phyloP scores from a whole-genome alignment of 192 early-diverging fungal genomes.

The Jimgerdemannia flammicorona region DNA sequence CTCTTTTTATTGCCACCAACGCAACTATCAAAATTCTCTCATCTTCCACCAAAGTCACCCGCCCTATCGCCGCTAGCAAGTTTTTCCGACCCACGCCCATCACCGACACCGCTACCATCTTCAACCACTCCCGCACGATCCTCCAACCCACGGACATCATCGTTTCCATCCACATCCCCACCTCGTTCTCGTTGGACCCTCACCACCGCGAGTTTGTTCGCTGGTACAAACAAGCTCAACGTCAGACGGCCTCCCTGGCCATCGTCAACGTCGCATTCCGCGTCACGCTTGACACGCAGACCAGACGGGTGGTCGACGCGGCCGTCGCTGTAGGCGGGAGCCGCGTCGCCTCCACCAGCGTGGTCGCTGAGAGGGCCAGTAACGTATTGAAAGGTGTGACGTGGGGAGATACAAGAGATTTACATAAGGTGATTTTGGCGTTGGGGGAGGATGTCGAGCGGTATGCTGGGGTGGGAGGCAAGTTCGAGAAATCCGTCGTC shows the following conservation, averaged over 20 bases:
- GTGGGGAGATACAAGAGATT: slow-evolving; percentile 50
- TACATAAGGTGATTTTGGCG: slow-evolving; percentile 38
- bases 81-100: background rate
- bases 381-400: slow-evolving; percentile 40
- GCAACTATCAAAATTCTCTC: background rate
- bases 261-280: slow-evolving; percentile 77
- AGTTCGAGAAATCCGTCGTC: background rate
- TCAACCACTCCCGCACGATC: background rate
- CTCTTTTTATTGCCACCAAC: background rate
- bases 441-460: background rate
- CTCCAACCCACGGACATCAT: background rate
- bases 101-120: background rate
- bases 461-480: background rate
- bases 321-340: slow-evolving; percentile 79
- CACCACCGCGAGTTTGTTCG: slow-evolving; percentile 51
- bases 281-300: slow-evolving; percentile 42
- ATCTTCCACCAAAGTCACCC: background rate
- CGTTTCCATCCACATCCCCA: background rate
- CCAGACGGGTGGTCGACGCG: slow-evolving; percentile 47
- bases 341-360: slow-evolving; percentile 49
- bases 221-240: slow-evolving; percentile 85
- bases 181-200: slow-evolving; percentile 9
- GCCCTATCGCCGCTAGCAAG: background rate
- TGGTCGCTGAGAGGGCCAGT: slow-evolving; percentile 49
- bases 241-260: slow-evolving; percentile 86